These are phyloP conservation scores for Nakaseomyces delphensis DNA, from an alignment of 1,139 yeast species.

Conservation along the genomic window DNA sequence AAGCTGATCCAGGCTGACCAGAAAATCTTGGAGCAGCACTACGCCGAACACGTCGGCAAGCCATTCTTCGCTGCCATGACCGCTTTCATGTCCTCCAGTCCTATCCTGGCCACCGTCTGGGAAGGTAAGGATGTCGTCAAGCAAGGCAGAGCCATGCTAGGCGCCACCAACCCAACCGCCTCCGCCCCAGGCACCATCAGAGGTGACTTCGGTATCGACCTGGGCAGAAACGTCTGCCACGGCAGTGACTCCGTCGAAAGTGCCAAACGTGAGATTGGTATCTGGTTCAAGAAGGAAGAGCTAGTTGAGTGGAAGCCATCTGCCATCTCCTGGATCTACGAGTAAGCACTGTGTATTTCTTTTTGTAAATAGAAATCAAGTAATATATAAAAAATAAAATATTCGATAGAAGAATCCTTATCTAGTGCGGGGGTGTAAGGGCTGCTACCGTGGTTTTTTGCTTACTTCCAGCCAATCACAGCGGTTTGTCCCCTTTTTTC, in stretches of 20 bases:
- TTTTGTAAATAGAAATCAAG: neutral
- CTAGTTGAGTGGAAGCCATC: constrained; percentile 86
- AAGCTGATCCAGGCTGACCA: constrained; percentile 87
- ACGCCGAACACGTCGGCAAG: constrained; percentile 88
- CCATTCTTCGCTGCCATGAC: constrained; percentile 96
- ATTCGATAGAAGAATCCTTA: too few species aligned
- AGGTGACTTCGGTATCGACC: constrained; percentile 92
- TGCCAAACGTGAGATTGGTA: constrained; percentile 89
- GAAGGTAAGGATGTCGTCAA: constrained; percentile 99
- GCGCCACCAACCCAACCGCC: constrained; percentile 97
- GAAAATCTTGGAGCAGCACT: constrained; percentile 83
- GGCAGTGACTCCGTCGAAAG: constrained; percentile 99
- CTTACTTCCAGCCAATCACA: neutral
- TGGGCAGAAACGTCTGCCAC: constrained; percentile 99
- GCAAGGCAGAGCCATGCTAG: constrained; percentile 95
- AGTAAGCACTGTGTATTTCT: constrained; percentile 38
- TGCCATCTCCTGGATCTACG: constrained; percentile 85
- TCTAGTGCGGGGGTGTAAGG: too few species aligned
- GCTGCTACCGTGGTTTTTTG: neutral
- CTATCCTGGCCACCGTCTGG: constrained; percentile 98
- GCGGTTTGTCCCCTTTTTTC: too few species aligned
- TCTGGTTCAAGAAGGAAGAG: constrained; percentile 99
- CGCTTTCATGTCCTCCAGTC: constrained; percentile 97
- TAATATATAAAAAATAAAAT: neutral
- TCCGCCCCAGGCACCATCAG: constrained; percentile 99